Base-by-base conservation (phyloP, 306 rosid genomes). In the Sicyos baderoa region DNA sequence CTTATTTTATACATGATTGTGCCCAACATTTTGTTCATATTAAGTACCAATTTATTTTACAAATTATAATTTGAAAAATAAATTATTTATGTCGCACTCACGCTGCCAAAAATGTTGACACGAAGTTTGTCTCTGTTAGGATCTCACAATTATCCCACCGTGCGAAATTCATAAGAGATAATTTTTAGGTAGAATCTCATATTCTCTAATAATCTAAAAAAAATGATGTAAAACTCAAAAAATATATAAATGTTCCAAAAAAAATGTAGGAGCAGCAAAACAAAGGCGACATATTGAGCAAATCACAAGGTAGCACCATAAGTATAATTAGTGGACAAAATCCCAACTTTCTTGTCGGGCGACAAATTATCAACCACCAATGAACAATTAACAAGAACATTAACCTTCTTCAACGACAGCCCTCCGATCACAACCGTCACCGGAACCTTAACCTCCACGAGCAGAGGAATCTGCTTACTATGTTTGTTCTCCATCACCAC, bases 351-450 rank as follows among this genome's bases (percentile, higher is more conserved):
- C 35, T 48, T 52, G 0, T 73, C 48, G 0, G 68, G 71, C 3
- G 68, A 19, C 77, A 87, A 45, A 42, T 71, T 60, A 74, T 84
- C 86, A 9, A 84, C 53, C 42, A 81, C 74, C 80, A 84, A 1
- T 0, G 82, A 55, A 67, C 84, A 80, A 68, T 82, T 80, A 0
- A 79, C 80, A 19, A 29, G 0, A 4, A 75, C 79, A 6, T 9
- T 44, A 47, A 87, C 2, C 21, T 60, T 50, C 76, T 11, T 77
- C 61, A 80, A 10, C 4, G 57, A 6, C 6, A 77, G 0, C 0
- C 74, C 69, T n/a, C 32, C 27, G 8, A 82, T 2, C 55, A 82
- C 73, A 37, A 82, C 7, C 47, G 60, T 79, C 6, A 84, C 44
- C 4, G 87, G 89, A 58, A 76, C 80, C 44, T 64, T 75, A 37